A percentile compares a stretch with the other conserved stretches of the same genome.
Conservation (phyloP, 441 rosid genomes). For the Manihot esculenta region DNA sequence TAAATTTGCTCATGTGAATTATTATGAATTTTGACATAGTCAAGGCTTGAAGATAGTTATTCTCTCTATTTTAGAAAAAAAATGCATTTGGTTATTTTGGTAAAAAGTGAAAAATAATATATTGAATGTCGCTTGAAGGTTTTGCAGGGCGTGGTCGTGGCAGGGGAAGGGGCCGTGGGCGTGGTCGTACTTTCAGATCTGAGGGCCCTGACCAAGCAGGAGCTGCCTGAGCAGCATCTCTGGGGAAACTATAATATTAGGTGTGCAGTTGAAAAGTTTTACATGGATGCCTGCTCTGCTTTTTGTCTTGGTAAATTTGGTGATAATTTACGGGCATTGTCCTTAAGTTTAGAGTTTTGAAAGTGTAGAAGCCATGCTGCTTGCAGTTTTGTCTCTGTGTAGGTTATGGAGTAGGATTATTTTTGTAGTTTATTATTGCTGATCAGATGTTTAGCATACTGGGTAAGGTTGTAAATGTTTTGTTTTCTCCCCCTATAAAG, state of each 20-base stretch:
- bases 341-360: neutral
- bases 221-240: conserved; percentile 5
- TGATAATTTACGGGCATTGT: neutral
- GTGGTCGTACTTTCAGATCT: conserved; percentile 8
- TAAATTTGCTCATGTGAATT: too few species aligned
- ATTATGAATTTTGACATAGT: too few species aligned
- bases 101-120: too few species aligned
- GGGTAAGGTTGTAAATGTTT: conserved; percentile 12
- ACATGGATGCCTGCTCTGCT: conserved; percentile 14
- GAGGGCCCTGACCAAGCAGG: conserved; percentile 3
- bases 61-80: too few species aligned
- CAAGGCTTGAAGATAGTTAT: too few species aligned
- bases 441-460: conserved; percentile 10
- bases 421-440: conserved; percentile 11
- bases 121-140: neutral
- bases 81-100: too few species aligned
- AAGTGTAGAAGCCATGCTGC: neutral
- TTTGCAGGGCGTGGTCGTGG: conserved; percentile 13
- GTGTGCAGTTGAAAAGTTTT: conserved; percentile 7
- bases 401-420: neutral
- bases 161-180: conserved; percentile 14
- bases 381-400: conserved; percentile 16
- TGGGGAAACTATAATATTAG: neutral
- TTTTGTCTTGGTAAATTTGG: neutral
- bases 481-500: neutral